These are phyloP conservation scores for Aspergillus japonicus DNA, from an alignment of 2,329 filamentous ascomycete genomes.

Conservation along the genomic window DNA sequence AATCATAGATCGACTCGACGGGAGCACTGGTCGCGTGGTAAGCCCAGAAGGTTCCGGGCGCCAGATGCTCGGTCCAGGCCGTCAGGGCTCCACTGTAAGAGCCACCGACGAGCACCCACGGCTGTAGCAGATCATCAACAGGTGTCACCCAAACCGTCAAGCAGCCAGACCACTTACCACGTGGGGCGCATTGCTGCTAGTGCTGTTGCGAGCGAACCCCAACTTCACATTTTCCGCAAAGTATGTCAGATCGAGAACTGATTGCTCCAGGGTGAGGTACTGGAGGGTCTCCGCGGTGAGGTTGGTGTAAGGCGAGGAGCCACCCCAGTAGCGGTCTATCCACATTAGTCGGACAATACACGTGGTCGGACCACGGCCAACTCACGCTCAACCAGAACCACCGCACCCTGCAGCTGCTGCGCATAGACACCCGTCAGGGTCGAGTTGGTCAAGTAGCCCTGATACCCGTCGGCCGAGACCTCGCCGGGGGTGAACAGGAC, in stretches of 20 bases:
- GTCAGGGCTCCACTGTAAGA: constrained; percentile 58
- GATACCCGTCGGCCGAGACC: constrained; percentile 47
- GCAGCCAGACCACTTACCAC: constrained; percentile 24
- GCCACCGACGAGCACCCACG: constrained; percentile 58
- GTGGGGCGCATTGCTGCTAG: constrained; percentile 1
- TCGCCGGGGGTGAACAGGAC: constrained; percentile 57
- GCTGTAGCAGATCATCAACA: constrained; percentile 28
- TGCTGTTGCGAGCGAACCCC: constrained; percentile 45
- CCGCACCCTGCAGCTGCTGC: constrained; percentile 54
- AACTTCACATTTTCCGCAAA: constrained; percentile 56
- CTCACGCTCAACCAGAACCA: constrained; percentile 56
- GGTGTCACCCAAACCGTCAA: not conserved
- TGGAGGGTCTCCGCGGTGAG: constrained; percentile 55
- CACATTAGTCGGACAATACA: too few species aligned
- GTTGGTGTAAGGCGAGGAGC: constrained; percentile 53
- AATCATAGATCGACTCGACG: constrained; percentile 57
- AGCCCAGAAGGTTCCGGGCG: constrained; percentile 60
- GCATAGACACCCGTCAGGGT: constrained; percentile 53
- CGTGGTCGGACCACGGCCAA: not conserved
- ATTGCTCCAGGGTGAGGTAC: constrained; percentile 55
- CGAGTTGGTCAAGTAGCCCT: constrained; percentile 52
- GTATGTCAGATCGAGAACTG: constrained; percentile 54
- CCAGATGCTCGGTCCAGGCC: constrained; percentile 55
- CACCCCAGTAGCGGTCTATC: constrained; percentile 59
- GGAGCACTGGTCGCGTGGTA: constrained; percentile 59